Evolutionary conservation across 805 yeast genomes (phyloP), one percentile per base, ranked within the genome.

Genomic region (Wickerhamiella siamensis): DNA sequence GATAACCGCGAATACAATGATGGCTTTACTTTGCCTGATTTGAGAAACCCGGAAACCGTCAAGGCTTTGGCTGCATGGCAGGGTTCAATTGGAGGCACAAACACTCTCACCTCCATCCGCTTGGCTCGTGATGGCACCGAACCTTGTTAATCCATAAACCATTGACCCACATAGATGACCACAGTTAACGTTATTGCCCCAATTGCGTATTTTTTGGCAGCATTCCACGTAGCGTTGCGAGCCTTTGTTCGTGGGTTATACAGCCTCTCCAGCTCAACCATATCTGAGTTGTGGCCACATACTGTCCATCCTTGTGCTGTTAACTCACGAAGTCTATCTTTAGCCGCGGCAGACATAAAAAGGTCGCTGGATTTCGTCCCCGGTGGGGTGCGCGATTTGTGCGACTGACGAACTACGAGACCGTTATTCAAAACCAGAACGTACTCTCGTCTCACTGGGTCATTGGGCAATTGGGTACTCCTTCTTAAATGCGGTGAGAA

Each of bases 21-120:
- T 0, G 98, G 98, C 0, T 73, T 70, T 49, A 45, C 47, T 38
- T 66, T 79, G 4, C 95, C 95, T 1, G 86, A 84, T 58, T 58
- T 88, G 47, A 64, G 76, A 3, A 77, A 77, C 49, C 61, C 59
- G 31, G 66, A 61, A 6, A 78, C 76, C 4, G 88, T 83, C 2
- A 62, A 65, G 31, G 62, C 66, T 29, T 61, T 88, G 48, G 69
- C 77, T 54, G 59, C 62, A 4, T 88, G 96, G 96, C 79, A 81
- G 52, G 87, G 91, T 21, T 75, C 82, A 9, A 65, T 73, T 52
- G 95, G 95, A 36, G 84, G 91, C 16, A 61, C 41, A 16, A 51
- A 38, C 35, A 46, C 40, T 31, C 41, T 47, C 9, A 42, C 38
- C 6, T 39, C 41, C 40, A 44, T 39, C 24, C 35, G 42, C 6